Conservation (phyloP, 2,329 filamentous ascomycete genomes). For the Fusarium sp. region DNA sequence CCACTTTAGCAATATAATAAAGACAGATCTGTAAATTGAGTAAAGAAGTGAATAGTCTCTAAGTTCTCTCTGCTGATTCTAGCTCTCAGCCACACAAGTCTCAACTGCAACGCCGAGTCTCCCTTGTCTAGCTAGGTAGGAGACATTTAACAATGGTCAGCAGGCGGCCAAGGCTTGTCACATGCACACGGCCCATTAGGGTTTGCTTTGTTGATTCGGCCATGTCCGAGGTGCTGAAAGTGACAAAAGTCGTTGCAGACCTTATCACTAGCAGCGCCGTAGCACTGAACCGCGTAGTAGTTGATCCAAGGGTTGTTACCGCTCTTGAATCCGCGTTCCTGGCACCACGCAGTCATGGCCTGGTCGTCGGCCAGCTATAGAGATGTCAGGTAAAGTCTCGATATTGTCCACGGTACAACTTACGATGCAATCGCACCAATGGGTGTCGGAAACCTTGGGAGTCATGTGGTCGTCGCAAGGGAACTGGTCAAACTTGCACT, state of each 20-base stretch:
- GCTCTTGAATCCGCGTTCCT: not conserved
- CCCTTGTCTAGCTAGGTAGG: too few relatives aligned
- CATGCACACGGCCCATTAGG: not conserved
- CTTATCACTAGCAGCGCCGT: accelerated
- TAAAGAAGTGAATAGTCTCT: too few relatives aligned
- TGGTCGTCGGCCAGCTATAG: accelerated
- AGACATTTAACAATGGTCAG: too few relatives aligned
- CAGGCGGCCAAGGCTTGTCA: not conserved
- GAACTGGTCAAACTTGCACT: not conserved
- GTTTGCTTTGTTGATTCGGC: not conserved
- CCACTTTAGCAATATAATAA: too few relatives aligned
- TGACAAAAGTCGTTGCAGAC: not conserved
- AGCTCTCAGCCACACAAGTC: too few relatives aligned
- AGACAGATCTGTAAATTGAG: too few relatives aligned
- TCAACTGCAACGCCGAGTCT: too few relatives aligned
- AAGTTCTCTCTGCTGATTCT: too few relatives aligned
- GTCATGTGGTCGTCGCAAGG: not conserved
- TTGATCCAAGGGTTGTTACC: not conserved
- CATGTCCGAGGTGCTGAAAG: not conserved
- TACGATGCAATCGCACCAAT: not conserved
- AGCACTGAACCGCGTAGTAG: not conserved
- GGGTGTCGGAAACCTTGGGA: not conserved
- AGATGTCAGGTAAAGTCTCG: accelerated
- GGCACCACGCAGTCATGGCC: not conserved
- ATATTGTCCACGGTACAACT: accelerated